Conservation (phyloP, 2,329 filamentous ascomycete genomes). For the Pestalotiopsis sp. region DNA sequence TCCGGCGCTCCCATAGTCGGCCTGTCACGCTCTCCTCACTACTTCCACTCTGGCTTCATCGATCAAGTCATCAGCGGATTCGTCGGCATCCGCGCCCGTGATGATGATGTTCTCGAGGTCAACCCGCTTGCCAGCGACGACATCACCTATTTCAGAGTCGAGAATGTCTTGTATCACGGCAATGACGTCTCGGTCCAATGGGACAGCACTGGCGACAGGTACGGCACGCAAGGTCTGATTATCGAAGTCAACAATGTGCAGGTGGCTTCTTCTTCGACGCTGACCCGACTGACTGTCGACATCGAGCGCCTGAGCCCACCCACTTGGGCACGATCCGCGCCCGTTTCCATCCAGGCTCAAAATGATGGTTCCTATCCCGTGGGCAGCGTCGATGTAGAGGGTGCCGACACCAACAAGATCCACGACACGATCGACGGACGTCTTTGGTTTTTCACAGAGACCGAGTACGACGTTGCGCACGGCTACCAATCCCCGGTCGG, state of each 20-base stretch:
- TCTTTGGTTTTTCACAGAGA: constrained; percentile 40
- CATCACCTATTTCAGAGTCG: constrained; percentile 42
- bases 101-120: constrained; percentile 40
- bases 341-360: constrained; percentile 38
- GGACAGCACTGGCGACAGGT: constrained; percentile 37
- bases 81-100: constrained; percentile 41
- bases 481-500: constrained; percentile 37
- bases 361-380: constrained; percentile 28
- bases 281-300: constrained; percentile 24
- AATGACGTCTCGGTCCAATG: constrained; percentile 42
- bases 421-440: constrained; percentile 41
- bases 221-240: constrained; percentile 32
- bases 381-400: constrained; percentile 32
- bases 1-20: constrained; percentile 43
- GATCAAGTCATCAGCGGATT: constrained; percentile 43
- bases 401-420: constrained; percentile 26
- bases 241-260: constrained; percentile 36
- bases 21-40: constrained; percentile 43
- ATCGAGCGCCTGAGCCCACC: constrained; percentile 21
- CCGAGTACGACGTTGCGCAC: constrained; percentile 27
- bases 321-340: constrained; percentile 31
- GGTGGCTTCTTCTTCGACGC: constrained; percentile 29
- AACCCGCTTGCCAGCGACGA: constrained; percentile 38
- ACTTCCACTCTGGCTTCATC: constrained; percentile 47
- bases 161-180: constrained; percentile 43